These are phyloP conservation scores for Aegilops sharonensis DNA, from an alignment of 176 grass and related monocot species.

Conservation along the genomic window DNA sequence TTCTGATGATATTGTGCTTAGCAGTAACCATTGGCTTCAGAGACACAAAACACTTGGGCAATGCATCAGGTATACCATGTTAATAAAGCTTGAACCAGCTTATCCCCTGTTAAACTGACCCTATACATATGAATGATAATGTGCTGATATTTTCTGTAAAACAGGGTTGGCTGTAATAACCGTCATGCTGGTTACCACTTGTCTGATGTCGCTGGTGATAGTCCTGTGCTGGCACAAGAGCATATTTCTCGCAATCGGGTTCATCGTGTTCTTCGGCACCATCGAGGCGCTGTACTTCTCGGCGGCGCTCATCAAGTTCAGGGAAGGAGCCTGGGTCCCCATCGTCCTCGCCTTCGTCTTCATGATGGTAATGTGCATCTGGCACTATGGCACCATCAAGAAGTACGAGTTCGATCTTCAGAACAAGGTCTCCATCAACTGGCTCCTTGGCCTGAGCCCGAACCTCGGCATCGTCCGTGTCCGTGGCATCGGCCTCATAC, in stretches of 20 bases:
- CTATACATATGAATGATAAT: slow-evolving; percentile 13
- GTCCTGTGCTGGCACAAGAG: slow-evolving; percentile 93
- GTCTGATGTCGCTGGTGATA: slow-evolving; percentile 96
- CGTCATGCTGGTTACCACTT: slow-evolving; percentile 95
- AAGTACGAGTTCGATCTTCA: slow-evolving; percentile 91
- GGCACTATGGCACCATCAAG: slow-evolving; percentile 92
- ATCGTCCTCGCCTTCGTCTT: slow-evolving; percentile 70
- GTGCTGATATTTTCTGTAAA: not conserved
- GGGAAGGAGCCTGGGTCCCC: slow-evolving; percentile 88
- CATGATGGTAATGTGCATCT: slow-evolving; percentile 86
- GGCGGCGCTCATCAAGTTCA: slow-evolving; percentile 82
- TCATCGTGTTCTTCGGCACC: slow-evolving; percentile 92
- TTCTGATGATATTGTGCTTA: slow-evolving; percentile 83
- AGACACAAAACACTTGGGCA: slow-evolving; percentile 86
- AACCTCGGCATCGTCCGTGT: slow-evolving; percentile 79
- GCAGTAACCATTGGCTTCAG: slow-evolving; percentile 93
- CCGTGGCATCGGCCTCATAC: slow-evolving; percentile 83
- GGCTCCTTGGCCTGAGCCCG: slow-evolving; percentile 80
- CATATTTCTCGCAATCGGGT: slow-evolving; percentile 68
- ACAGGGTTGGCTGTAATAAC: slow-evolving; percentile 97
- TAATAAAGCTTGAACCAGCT: not conserved
- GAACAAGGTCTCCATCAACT: slow-evolving; percentile 93
- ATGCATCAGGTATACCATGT: slow-evolving; percentile 73
- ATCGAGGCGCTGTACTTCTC: slow-evolving; percentile 97
- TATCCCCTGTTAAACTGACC: not conserved